A percentile compares a stretch with the other conserved stretches of the same genome.
These are phyloP conservation scores for Beauveria medogensis DNA, from an alignment of 2,329 filamentous ascomycete genomes.

Conservation along the genomic window DNA sequence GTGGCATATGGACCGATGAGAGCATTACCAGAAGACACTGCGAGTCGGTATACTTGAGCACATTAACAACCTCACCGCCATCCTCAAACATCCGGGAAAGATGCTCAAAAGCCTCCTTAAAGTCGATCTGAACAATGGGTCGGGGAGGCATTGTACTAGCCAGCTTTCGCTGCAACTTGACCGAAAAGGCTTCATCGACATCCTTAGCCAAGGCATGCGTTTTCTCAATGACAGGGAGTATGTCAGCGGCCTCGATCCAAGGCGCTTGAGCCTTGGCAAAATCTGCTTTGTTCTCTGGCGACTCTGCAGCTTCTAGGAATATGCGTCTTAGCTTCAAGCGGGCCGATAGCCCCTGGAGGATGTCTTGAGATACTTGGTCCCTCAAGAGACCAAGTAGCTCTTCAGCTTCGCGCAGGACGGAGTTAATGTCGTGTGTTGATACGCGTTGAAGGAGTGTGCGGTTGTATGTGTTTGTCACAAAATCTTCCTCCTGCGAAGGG, in stretches of 20 bases:
- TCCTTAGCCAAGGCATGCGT: constrained; percentile 55
- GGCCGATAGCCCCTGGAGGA: constrained; percentile 48
- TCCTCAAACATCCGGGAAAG: constrained; percentile 66
- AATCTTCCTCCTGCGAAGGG: constrained; percentile 73
- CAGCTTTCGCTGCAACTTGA: constrained; percentile 81
- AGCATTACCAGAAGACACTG: constrained; percentile 58
- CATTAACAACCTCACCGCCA: constrained; percentile 57
- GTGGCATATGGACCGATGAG: background rate
- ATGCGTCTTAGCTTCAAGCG: constrained; percentile 60
- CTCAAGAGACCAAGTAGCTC: constrained; percentile 37
- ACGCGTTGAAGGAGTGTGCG: constrained; percentile 64
- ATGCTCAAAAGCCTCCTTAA: constrained; percentile 62
- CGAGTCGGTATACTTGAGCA: constrained; percentile 60
- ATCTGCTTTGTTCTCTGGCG: constrained; percentile 35
- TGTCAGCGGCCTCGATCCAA: constrained; percentile 41
- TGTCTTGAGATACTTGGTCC: constrained; percentile 30
- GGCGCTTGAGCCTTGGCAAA: constrained; percentile 40
- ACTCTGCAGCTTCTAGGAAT: constrained; percentile 50
- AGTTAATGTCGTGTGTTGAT: constrained; percentile 45
- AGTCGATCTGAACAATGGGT: constrained; percentile 72
- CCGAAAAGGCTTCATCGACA: constrained; percentile 75
- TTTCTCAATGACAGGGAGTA: constrained; percentile 48
- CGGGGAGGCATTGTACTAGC: constrained; percentile 91
- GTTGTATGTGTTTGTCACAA: constrained; percentile 86
- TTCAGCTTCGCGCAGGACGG: constrained; percentile 47